Evolutionary conservation across 2,329 filamentous ascomycete species (phyloP).

Genomic region (Leptographium radiaticola): DNA sequence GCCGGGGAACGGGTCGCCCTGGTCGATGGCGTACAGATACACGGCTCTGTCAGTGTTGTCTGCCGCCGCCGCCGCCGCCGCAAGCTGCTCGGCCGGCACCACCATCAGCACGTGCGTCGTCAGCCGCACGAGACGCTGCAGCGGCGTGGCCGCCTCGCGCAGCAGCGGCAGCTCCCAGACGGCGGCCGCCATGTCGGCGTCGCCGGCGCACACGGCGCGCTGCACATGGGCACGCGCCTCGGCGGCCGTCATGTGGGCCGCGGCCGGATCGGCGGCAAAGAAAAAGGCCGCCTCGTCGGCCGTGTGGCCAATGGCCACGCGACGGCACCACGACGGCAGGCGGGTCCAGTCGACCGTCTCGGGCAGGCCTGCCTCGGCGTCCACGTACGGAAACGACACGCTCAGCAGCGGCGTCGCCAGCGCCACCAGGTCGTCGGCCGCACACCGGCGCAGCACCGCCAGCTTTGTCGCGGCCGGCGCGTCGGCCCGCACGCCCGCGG

Average conservation of each 20-base stretch:
- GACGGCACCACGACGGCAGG: constrained; percentile 3
- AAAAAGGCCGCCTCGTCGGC: constrained; percentile 4
- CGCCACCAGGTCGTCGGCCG: not conserved
- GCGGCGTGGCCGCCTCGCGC: not conserved
- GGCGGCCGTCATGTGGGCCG: not conserved
- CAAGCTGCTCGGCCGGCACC: not conserved
- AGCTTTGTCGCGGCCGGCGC: not conserved
- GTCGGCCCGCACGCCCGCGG: not conserved
- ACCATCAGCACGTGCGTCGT: not conserved
- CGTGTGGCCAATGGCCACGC: not conserved
- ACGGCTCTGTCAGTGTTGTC: not conserved
- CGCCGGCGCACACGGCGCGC: not conserved
- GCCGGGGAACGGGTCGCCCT: constrained; percentile 3
- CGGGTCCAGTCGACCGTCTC: not conserved
- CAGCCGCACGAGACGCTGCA: not conserved
- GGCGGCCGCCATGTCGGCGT: not conserved
- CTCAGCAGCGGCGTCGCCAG: not conserved
- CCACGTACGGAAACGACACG: not conserved
- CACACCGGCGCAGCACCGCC: not conserved
- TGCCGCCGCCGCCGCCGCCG: not conserved
- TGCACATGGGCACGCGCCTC: not conserved
- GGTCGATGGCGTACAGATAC: constrained; percentile 4
- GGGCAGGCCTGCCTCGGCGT: not conserved
- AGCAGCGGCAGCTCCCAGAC: not conserved
- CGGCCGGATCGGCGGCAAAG: not conserved